phyloP scores from a whole-genome alignment of 139 green algal species.

The Klebsormidium nitens region DNA sequence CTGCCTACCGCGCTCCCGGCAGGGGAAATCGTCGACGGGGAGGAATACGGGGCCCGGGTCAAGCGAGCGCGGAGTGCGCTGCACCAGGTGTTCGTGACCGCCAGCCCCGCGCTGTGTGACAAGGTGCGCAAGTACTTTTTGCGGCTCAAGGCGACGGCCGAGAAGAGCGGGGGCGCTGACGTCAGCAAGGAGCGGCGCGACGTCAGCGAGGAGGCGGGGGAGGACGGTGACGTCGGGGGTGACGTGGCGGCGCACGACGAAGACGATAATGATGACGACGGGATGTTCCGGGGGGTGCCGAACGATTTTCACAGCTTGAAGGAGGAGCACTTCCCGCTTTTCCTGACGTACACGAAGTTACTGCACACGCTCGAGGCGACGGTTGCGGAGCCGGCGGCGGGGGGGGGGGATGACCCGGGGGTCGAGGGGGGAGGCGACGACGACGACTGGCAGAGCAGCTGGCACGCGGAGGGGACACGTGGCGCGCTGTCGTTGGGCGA shows the following conservation, averaged over 20 bases:
- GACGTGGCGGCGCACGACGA: background rate
- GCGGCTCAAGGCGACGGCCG: too few species aligned
- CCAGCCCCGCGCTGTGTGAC: slow-evolving; percentile 42
- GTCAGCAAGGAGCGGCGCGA: background rate
- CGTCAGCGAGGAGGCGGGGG: background rate
- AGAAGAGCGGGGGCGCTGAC: too few species aligned
- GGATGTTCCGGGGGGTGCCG: background rate
- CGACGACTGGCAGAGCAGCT: too few species aligned
- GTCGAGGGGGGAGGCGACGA: too few species aligned
- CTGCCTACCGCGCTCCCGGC: too few species aligned
- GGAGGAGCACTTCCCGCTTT: slow-evolving; percentile 56
- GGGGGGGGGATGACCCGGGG: background rate
- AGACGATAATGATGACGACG: background rate
- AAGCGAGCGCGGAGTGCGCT: background rate
- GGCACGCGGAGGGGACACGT: too few species aligned
- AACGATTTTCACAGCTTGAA: background rate
- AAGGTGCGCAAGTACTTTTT: slow-evolving; percentile 61
- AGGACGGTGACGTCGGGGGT: background rate
- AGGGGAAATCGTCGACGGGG: too few species aligned
- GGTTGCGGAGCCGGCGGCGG: slow-evolving; percentile 45
- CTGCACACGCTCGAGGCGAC: slow-evolving; percentile 60
- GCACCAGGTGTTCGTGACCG: slow-evolving; percentile 61
- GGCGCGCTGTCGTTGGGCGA: too few species aligned
- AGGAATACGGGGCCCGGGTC: too few species aligned
- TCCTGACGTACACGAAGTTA: slow-evolving; percentile 51